phyloP scores from a whole-genome alignment of 164 flowering plant species.

The Liriodendron chinense region DNA sequence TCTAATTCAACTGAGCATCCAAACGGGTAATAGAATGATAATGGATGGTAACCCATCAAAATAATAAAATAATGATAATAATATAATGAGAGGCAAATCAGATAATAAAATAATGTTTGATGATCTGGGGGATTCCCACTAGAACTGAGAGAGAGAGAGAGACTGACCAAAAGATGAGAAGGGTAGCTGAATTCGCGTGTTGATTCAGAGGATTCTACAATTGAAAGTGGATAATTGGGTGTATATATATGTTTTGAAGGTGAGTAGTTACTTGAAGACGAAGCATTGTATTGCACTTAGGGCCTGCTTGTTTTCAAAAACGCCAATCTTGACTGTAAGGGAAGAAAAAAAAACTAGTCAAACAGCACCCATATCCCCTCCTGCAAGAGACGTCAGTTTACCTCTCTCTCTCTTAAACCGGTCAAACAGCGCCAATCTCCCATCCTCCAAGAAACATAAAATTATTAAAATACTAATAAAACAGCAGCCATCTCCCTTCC shows the following conservation, averaged over 20 bases:
- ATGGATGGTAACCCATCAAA: background rate
- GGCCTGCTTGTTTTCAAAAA: too few species aligned
- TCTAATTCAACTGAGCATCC: background rate
- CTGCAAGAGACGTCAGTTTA: background rate
- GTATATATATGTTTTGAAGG: background rate
- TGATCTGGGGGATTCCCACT: background rate
- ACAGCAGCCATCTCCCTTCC: too few species aligned
- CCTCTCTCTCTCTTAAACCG: background rate
- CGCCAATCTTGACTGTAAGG: background rate
- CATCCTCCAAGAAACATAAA: too few species aligned
- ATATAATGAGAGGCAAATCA: background rate
- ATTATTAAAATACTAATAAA: too few species aligned
- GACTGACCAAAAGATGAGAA: background rate
- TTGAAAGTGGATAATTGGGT: background rate
- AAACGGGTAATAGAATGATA: background rate
- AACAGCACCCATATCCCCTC: background rate
- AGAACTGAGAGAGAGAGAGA: background rate
- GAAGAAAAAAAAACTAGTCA: background rate
- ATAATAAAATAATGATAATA: background rate
- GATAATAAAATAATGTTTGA: background rate
- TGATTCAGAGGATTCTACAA: background rate
- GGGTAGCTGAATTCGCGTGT: background rate
- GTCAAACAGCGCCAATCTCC: too few species aligned
- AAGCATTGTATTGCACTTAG: background rate
- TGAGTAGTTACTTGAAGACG: background rate